A percentile compares a stretch with the other conserved stretches of the same genome.
These are phyloP conservation scores for Penicillium sp. DNA, from an alignment of 2,329 filamentous ascomycete species.

Conservation along the genomic window DNA sequence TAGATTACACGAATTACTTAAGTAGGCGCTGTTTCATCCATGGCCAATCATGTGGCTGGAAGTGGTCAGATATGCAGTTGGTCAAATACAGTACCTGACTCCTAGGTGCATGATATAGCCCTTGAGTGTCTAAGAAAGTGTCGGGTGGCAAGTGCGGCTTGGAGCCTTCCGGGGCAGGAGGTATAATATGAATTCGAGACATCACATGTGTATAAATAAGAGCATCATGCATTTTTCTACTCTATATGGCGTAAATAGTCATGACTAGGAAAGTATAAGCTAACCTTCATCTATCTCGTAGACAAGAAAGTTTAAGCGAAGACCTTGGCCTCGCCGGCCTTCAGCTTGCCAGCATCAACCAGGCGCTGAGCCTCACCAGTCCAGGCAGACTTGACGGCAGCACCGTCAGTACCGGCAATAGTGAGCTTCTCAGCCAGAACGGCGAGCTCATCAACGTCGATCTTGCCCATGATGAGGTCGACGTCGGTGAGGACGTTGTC, in stretches of 20 bases:
- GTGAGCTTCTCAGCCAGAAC: slow-evolving; percentile 76
- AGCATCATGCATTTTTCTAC: slow-evolving; percentile 12
- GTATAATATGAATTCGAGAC: not conserved
- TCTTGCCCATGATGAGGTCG: slow-evolving; percentile 81
- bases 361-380: slow-evolving; percentile 73
- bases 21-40: not conserved
- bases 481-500: slow-evolving; percentile 82
- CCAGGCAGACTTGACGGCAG: slow-evolving; percentile 85
- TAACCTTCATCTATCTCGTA: slow-evolving; percentile 6
- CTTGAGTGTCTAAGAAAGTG: not conserved
- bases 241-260: slow-evolving; percentile 18
- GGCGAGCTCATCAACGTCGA: slow-evolving; percentile 88
- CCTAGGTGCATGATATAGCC: not conserved
- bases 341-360: slow-evolving; percentile 77
- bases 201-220: not conserved
- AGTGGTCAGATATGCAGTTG: slow-evolving; percentile 1
- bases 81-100: not conserved
- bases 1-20: not conserved
- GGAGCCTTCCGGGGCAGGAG: not conserved
- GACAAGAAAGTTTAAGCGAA: slow-evolving; percentile 31
- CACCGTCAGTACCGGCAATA: slow-evolving; percentile 70
- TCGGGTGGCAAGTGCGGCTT: not conserved
- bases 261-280: slow-evolving; percentile 10
- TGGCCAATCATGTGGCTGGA: not conserved
- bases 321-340: slow-evolving; percentile 74